These are phyloP conservation scores for Byssothecium circinans DNA, from an alignment of 2,329 filamentous ascomycete genomes.

Conservation along the genomic window DNA sequence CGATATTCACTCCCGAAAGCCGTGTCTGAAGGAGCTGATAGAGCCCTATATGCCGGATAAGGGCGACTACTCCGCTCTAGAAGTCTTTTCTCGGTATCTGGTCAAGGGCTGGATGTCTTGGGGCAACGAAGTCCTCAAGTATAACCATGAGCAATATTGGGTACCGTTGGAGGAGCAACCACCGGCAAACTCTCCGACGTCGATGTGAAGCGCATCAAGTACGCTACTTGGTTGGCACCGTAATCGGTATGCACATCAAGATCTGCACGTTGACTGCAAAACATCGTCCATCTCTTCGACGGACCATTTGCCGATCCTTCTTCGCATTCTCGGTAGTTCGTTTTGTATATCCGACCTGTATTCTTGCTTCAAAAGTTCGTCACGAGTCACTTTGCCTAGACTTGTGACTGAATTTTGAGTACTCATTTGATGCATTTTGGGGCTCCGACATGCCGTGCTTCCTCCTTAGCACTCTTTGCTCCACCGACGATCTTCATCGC, in stretches of 20 bases:
- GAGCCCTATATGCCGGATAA: slow-evolving; percentile 54
- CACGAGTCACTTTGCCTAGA: too few relatives aligned
- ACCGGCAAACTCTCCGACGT: background rate
- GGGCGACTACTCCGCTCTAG: slow-evolving; percentile 60
- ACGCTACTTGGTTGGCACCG: background rate
- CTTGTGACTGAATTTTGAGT: too few relatives aligned
- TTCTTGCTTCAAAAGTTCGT: too few relatives aligned
- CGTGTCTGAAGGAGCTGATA: slow-evolving; percentile 66
- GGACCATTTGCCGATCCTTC: too few relatives aligned
- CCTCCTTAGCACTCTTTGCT: too few relatives aligned
- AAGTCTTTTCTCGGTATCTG: slow-evolving; percentile 74
- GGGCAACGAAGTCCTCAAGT: slow-evolving; percentile 73
- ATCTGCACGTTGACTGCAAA: background rate
- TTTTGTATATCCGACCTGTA: too few relatives aligned
- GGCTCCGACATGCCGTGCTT: too few relatives aligned
- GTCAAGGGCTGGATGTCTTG: slow-evolving; percentile 77
- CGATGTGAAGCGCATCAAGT: background rate
- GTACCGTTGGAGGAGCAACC: slow-evolving; percentile 1
- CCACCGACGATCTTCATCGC: too few relatives aligned
- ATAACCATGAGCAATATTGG: slow-evolving; percentile 64
- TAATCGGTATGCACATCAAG: background rate
- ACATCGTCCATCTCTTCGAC: background rate
- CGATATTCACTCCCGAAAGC: slow-evolving; percentile 78
- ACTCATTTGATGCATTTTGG: too few relatives aligned
- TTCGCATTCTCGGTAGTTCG: too few relatives aligned